Evolutionary conservation across 1,284 basidiomycete genomes (phyloP).

Genomic region (Trichosporon inkin): DNA sequence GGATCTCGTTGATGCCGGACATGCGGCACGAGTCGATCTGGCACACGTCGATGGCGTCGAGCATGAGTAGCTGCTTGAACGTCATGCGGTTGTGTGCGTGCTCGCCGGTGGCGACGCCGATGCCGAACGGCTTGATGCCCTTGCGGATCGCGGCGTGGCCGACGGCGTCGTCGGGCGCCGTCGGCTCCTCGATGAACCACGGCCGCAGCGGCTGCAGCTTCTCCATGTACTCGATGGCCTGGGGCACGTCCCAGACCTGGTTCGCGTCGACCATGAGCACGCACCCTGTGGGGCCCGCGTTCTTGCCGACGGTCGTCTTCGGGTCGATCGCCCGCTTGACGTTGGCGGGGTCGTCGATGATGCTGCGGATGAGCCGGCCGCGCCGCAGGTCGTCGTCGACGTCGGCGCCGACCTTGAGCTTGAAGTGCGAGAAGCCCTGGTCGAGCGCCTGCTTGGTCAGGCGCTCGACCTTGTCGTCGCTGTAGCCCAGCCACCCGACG

Average conservation of each 20-base stretch:
- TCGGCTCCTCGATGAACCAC: slow-evolving; percentile 98
- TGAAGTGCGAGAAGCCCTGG: slow-evolving; percentile 91
- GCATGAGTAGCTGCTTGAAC: slow-evolving; percentile 95
- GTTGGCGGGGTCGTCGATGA: slow-evolving; percentile 78
- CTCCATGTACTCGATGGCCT: slow-evolving; percentile 88
- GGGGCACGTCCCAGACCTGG: slow-evolving; percentile 88
- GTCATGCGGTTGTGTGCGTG: slow-evolving; percentile 93
- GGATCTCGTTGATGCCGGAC: slow-evolving; percentile 87
- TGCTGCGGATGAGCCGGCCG: slow-evolving; percentile 79
- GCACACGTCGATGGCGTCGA: slow-evolving; percentile 89
- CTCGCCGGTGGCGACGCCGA: slow-evolving; percentile 93
- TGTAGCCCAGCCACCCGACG: slow-evolving; percentile 88
- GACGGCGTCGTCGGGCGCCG: slow-evolving; percentile 76
- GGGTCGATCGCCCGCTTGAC: slow-evolving; percentile 58
- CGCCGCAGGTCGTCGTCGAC: slow-evolving; percentile 77
- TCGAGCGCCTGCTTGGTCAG: slow-evolving; percentile 79
- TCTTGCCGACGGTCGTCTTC: slow-evolving; percentile 71
- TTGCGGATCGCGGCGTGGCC: slow-evolving; percentile 57
- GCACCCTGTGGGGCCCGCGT: slow-evolving; percentile 86
- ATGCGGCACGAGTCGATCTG: slow-evolving; percentile 93
- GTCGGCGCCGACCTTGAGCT: slow-evolving; percentile 92
- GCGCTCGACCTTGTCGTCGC: slow-evolving; percentile 81
- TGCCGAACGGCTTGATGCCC: slow-evolving; percentile 69
- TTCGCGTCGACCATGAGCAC: slow-evolving; percentile 97
- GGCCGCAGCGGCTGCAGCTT: slow-evolving; percentile 75